A percentile compares a stretch with the other conserved stretches of the same genome.
Conservation (phyloP, 1,139 yeast species). For the Geotrichum bryndzae region DNA sequence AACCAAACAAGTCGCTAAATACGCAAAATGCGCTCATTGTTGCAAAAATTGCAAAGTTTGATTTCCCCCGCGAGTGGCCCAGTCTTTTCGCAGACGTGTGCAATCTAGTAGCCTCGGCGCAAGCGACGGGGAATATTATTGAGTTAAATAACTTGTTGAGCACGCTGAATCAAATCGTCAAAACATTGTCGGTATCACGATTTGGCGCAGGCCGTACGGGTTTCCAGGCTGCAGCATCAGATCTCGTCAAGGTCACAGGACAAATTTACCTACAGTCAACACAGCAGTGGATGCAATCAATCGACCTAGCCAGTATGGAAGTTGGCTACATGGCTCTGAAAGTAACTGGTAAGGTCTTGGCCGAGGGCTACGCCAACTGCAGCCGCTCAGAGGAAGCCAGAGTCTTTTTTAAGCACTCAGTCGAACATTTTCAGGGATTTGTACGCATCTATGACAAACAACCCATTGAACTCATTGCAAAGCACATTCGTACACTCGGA, state of each 20-base stretch:
- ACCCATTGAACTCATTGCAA: slow-evolving; percentile 54
- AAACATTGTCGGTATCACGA: slow-evolving; percentile 64
- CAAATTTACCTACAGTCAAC: slow-evolving; percentile 56
- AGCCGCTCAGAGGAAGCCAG: slow-evolving; percentile 52
- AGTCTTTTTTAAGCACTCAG: slow-evolving; percentile 53
- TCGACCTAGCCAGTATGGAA: slow-evolving; percentile 45
- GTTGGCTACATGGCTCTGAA: slow-evolving; percentile 74
- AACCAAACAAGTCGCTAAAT: slow-evolving; percentile 65
- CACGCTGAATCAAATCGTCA: slow-evolving; percentile 70
- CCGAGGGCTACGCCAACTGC: slow-evolving; percentile 71
- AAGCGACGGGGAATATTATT: slow-evolving; percentile 41
- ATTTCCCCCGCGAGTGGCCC: slow-evolving; percentile 88
- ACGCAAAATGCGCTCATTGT: slow-evolving; percentile 81
- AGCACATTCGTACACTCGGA: slow-evolving; percentile 68
- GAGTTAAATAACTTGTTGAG: slow-evolving; percentile 57
- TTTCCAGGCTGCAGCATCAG: slow-evolving; percentile 65
- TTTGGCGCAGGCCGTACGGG: slow-evolving; percentile 80
- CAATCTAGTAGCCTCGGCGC: slow-evolving; percentile 42
- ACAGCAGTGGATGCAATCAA: slow-evolving; percentile 49
- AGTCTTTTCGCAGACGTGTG: slow-evolving; percentile 61
- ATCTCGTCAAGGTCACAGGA: slow-evolving; percentile 53
- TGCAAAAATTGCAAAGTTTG: slow-evolving; percentile 71
- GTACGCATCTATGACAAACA: slow-evolving; percentile 47
- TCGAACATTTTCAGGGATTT: slow-evolving; percentile 56
- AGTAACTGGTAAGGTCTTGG: slow-evolving; percentile 62